Evolutionary conservation across 257 asterid species (phyloP).

Genomic region (Capsicum chinense): DNA sequence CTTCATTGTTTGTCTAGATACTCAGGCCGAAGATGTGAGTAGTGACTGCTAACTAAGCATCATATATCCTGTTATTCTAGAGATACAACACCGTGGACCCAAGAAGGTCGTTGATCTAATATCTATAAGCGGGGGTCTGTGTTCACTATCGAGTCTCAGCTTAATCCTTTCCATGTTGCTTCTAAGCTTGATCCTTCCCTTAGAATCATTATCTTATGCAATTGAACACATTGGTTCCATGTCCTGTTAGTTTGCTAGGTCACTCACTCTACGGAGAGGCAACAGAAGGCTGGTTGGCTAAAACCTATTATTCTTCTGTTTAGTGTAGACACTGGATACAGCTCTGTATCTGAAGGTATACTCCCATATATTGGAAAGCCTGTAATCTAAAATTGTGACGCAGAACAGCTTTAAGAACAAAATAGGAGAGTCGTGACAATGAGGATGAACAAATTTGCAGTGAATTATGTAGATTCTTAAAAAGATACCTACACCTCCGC

Average conservation of each 20-base stretch:
- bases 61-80: neutral
- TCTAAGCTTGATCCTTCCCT: neutral
- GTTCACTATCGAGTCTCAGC: neutral
- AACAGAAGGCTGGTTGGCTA: conserved; percentile 5
- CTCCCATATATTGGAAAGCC: neutral
- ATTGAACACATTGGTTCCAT: neutral
- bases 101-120: neutral
- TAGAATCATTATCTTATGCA: neutral
- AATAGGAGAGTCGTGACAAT: neutral
- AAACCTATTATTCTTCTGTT: neutral
- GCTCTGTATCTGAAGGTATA: neutral
- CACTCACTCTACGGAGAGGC: neutral
- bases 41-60: neutral
- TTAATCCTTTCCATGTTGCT: neutral
- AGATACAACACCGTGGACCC: neutral
- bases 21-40: neutral
- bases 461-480: neutral
- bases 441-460: neutral
- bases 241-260: neutral
- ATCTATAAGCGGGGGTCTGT: neutral
- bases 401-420: neutral
- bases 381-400: conserved; percentile 6
- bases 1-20: neutral
- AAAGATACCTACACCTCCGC: neutral
- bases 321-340: neutral